Base-by-base conservation (phyloP, 768 basidiomycete species). In the Hygrophoropsis aurantiaca region DNA sequence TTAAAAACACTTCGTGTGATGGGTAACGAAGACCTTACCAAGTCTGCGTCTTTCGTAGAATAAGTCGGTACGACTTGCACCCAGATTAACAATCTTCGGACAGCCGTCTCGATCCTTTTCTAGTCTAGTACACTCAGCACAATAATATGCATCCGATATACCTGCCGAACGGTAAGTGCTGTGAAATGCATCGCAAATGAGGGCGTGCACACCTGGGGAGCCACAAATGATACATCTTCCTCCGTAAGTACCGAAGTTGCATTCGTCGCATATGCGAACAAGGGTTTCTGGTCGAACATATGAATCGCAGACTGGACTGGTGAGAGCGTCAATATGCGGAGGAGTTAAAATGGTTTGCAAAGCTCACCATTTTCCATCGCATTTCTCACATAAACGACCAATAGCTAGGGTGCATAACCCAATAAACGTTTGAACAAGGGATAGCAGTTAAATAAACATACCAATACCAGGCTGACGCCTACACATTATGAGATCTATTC, bases 51-150 rank as follows among this genome's bases (percentile, higher is more conserved):
- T 76, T 66, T 94, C 92, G 58, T 94, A 94, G 77, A 94, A 94
- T 37, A 94, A 65, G 65, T 94, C 92, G 39, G 92, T 95, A 59
- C 92, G 77, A 60, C 90, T 90, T 8, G 93, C 93, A 48, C 94
- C 94, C n/a, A 97, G 75, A 62, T 97, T 95, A 52, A 95, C 92
- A 58, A 95, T 93, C 80, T 97, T 98, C 7, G 94, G 94, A 73
- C 97, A 99, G 1, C 97, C 97, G 67, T 99, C 97, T 27, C 97
- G 76, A 58, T 97, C 94, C 62, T 98, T 98, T 65, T 99, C 97
- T 41, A 98, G 72, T 41, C 94, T 76, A n/a, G 90, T 93, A 60
- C 92, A 97, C 71, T 95, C 94, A 1, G 95, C 94, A 54, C 97
- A 99, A 60, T 99, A 99, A 68, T 98, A 98, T 3, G 97, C 97